Percentiles rank a stretch among this genome's conserved stretches.
phyloP scores from a whole-genome alignment of 306 rosid genomes.

The Quercus parvula region DNA sequence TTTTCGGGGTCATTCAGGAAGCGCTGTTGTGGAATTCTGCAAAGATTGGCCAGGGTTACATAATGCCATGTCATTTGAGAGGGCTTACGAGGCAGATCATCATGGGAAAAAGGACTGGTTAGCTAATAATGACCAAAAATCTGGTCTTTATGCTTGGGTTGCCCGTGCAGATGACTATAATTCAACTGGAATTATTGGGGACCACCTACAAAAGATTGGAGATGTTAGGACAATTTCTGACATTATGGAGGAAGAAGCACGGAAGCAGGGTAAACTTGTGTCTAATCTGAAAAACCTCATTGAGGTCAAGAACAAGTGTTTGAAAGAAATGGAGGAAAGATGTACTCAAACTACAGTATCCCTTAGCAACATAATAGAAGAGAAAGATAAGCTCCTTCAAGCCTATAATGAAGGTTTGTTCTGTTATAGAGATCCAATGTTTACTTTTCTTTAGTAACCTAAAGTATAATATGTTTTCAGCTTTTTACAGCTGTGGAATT shows the following conservation, averaged over 20 bases:
- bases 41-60: constrained; percentile 80
- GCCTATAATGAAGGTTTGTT: constrained; percentile 67
- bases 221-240: constrained; percentile 72
- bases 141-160: constrained; percentile 89
- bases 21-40: constrained; percentile 74
- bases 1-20: constrained; percentile 74
- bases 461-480: background rate
- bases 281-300: constrained; percentile 61
- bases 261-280: constrained; percentile 62
- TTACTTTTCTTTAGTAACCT: constrained; percentile 6
- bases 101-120: constrained; percentile 79
- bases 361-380: constrained; percentile 43
- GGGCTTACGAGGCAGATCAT: constrained; percentile 62
- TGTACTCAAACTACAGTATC: constrained; percentile 57
- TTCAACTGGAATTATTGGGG: constrained; percentile 56
- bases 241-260: constrained; percentile 74
- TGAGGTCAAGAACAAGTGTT: constrained; percentile 55
- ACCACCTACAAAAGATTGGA: constrained; percentile 66
- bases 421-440: background rate
- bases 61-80: constrained; percentile 83
- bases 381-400: constrained; percentile 67
- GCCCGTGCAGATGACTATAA: constrained; percentile 81
- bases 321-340: constrained; percentile 67
- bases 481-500: constrained; percentile 16
- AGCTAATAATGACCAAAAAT: constrained; percentile 38